Percentiles rank a stretch among this genome's conserved stretches.
These are phyloP conservation scores for Alternaria solani DNA, from an alignment of 2,329 filamentous ascomycete genomes.

Conservation along the genomic window DNA sequence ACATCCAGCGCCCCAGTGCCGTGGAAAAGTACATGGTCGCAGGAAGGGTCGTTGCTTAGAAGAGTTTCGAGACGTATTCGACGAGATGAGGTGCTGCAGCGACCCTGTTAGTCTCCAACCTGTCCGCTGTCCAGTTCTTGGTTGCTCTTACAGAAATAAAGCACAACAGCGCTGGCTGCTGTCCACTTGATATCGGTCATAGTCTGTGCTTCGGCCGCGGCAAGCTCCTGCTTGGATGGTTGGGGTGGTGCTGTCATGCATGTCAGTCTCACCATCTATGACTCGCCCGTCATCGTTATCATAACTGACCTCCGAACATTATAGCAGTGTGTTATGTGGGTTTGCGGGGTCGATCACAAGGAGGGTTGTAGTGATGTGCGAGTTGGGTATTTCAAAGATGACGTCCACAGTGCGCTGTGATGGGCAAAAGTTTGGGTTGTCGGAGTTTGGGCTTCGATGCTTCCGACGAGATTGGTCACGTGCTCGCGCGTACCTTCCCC, in stretches of 20 bases:
- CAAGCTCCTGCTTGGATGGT: constrained; percentile 74
- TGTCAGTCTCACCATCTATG: constrained; percentile 12
- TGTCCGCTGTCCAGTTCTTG: background rate
- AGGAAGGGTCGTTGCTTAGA: constrained; percentile 44
- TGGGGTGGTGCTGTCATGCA: constrained; percentile 68
- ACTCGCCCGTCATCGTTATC: background rate
- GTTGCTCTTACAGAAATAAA: constrained; percentile 76
- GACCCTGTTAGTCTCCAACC: background rate
- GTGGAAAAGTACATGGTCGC: background rate
- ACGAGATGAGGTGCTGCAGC: constrained; percentile 63
- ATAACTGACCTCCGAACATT: constrained; percentile 64
- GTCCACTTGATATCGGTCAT: constrained; percentile 72
- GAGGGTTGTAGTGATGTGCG: constrained; percentile 9
- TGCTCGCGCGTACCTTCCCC: background rate
- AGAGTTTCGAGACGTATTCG: constrained; percentile 62
- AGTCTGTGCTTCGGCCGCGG: constrained; percentile 68
- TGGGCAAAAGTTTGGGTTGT: constrained; percentile 18
- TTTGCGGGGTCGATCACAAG: background rate
- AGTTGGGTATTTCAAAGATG: constrained; percentile 9
- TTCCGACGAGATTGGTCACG: constrained; percentile 11
- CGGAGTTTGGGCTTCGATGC: constrained; percentile 10
- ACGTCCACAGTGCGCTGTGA: constrained; percentile 7
- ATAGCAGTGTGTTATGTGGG: background rate
- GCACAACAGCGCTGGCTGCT: constrained; percentile 68
- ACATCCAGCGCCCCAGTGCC: background rate